Conservation (phyloP, 352 stramenopile species). For the Phytophthora meadii region DNA sequence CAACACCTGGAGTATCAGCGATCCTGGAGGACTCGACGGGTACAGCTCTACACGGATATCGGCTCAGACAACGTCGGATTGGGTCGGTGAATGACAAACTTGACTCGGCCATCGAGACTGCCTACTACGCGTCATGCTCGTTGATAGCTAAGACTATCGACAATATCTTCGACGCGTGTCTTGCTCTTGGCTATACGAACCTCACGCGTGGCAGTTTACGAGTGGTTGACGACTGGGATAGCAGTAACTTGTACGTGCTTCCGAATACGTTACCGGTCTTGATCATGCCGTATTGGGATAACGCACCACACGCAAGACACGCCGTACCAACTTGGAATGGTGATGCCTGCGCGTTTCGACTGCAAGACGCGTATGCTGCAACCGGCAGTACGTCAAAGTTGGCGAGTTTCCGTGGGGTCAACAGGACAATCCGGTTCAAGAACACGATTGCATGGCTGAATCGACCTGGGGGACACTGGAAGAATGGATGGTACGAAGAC, state of each 20-base stretch:
- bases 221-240: constrained; percentile 31
- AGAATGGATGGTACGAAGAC: constrained; percentile 42
- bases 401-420: constrained; percentile 21
- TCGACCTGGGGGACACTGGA: constrained; percentile 19
- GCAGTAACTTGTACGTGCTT: constrained; percentile 30
- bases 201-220: constrained; percentile 39
- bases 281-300: constrained; percentile 52
- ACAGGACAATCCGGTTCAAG: constrained; percentile 12
- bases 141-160: constrained; percentile 31
- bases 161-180: constrained; percentile 26
- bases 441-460: constrained; percentile 29
- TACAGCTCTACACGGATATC: constrained; percentile 21
- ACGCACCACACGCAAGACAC: constrained; percentile 28
- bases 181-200: constrained; percentile 22
- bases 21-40: constrained; percentile 26
- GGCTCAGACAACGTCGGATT: constrained; percentile 20
- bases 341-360: constrained; percentile 30
- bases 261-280: constrained; percentile 43
- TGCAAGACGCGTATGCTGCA: constrained; percentile 17
- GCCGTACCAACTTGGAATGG: constrained; percentile 41
- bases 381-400: not conserved
- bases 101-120: constrained; percentile 10
- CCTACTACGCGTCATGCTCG: constrained; percentile 2
- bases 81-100: constrained; percentile 33
- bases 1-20: constrained; percentile 15